phyloP scores from a whole-genome alignment of 169 alveolate species.

The Plasmodium inui region DNA sequence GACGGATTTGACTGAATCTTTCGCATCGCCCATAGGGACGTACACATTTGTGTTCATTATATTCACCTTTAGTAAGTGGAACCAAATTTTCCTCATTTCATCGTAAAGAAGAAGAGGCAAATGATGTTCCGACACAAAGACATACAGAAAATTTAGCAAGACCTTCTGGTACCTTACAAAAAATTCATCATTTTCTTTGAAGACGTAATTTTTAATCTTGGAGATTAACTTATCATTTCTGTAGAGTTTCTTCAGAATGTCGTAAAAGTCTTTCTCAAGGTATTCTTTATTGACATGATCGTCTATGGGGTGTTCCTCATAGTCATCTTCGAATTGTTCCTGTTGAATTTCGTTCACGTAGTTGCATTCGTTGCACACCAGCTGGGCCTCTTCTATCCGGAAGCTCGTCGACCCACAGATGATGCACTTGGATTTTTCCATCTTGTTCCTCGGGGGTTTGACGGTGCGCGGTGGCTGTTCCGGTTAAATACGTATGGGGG shows the following conservation, averaged over 20 bases:
- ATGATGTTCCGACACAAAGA: neutral
- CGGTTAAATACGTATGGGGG: neutral
- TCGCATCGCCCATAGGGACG: conserved; percentile 3
- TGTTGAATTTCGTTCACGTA: conserved; percentile 27
- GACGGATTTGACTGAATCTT: conserved; percentile 13
- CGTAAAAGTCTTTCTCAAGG: conserved; percentile 35
- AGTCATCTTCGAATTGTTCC: conserved; percentile 38
- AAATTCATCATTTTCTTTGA: conserved; percentile 70
- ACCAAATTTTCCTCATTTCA: conserved; percentile 56
- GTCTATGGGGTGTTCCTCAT: neutral
- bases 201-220: conserved; percentile 34
- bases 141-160: conserved; percentile 3
- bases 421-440: conserved; percentile 20
- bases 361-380: conserved; percentile 54
- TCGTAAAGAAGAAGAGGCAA: conserved; percentile 30
- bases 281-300: neutral
- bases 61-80: conserved; percentile 21
- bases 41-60: conserved; percentile 30
- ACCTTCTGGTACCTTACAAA: conserved; percentile 43
- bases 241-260: conserved; percentile 40
- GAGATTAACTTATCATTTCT: conserved; percentile 18
- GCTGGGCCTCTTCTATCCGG: conserved; percentile 35
- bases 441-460: neutral
- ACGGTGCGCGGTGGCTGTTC: too few species aligned
- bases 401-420: conserved; percentile 24